Base-by-base conservation (phyloP, 2,329 filamentous ascomycete genomes). In the Phaeoacremonium minimum region DNA sequence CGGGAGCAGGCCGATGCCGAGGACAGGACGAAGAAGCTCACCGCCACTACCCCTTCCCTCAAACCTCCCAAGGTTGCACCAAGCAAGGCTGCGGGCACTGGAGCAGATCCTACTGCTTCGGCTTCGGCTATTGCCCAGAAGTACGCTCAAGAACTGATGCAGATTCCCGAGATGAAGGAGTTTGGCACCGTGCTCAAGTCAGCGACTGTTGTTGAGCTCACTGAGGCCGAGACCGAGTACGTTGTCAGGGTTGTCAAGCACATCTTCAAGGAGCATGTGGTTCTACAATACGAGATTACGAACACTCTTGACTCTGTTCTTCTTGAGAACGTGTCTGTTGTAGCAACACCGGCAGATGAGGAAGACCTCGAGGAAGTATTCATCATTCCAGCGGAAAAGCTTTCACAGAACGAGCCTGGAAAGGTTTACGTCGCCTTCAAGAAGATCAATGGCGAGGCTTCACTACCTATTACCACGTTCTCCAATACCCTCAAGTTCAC, bases 151-250 rank as follows among this genome's bases (percentile, higher is more conserved):
- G 85, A 95, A 62, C 75, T 98, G 36, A 75, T 88, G 65, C 79
- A 83, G 52, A 91, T 97, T 48, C 89, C 90, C 44, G 91, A 97
- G 60, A 80, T 98, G 71, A 85, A 85, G 56, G 81, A 85, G 46
- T 95, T 95, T 60, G 93, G 93, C 51, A 76, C 75, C 46, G 80
- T 97, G 11, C 85, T 98, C 70, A 97, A 96, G 69, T 96, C 90
- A 30, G 95, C 88, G 41, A 65, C 79, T 17, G 67, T 85, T 33
- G 79, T 95, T 48, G 91, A 96, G 63, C 81, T 98, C 44, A 97
- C 93, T 14, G 93, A 98, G 62, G 87, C 88, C 36, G 93, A 97
- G 66, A 97, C 91, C 15, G 93, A 98, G 63, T 98, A 98, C 52
- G 89, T 96, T 34, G 93, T 98, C 42, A 82, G 77, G 22, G 83